A percentile compares a stretch with the other conserved stretches of the same genome.
These are phyloP conservation scores for Raddia guianensis DNA, from an alignment of 176 grass and related monocot genomes.

Conservation along the genomic window DNA sequence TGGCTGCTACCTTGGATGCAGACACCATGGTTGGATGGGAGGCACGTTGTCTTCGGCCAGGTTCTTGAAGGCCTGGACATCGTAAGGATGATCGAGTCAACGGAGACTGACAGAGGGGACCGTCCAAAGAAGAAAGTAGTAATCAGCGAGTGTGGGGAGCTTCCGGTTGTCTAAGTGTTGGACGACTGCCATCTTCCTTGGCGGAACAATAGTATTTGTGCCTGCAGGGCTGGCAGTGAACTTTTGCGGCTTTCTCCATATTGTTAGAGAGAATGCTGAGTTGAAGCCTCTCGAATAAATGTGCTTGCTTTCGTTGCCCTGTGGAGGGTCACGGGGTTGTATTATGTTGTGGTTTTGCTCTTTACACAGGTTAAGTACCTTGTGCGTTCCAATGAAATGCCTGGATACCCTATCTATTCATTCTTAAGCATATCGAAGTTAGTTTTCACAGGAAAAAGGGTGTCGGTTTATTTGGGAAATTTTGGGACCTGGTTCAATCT, in stretches of 20 bases:
- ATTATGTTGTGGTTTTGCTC: not conserved
- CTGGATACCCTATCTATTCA: not conserved
- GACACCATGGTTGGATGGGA: constrained; percentile 89
- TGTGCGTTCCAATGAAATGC: not conserved
- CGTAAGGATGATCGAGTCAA: constrained; percentile 62
- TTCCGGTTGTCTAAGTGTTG: constrained; percentile 65
- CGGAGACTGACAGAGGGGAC: constrained; percentile 90
- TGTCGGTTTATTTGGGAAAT: not conserved
- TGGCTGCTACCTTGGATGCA: constrained; percentile 38
- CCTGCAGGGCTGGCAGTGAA: not conserved
- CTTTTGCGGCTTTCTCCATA: not conserved
- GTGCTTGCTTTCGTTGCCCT: not conserved
- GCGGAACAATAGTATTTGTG: not conserved
- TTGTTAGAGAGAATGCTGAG: constrained; percentile 31
- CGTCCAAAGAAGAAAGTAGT: constrained; percentile 85
- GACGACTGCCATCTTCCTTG: not conserved
- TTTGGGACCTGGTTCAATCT: not conserved
- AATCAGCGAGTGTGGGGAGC: constrained; percentile 77
- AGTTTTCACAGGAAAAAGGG: not conserved
- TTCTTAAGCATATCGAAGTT: not conserved
- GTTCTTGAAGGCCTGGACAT: constrained; percentile 91
- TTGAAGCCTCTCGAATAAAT: constrained; percentile 38
- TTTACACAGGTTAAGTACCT: not conserved
- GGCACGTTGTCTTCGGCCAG: constrained; percentile 89
- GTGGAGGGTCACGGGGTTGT: not conserved